Evolutionary conservation across 129 eudicot genomes (phyloP), one percentile per base, ranked within the genome.

Genomic region (Flaveria ramosissima): DNA sequence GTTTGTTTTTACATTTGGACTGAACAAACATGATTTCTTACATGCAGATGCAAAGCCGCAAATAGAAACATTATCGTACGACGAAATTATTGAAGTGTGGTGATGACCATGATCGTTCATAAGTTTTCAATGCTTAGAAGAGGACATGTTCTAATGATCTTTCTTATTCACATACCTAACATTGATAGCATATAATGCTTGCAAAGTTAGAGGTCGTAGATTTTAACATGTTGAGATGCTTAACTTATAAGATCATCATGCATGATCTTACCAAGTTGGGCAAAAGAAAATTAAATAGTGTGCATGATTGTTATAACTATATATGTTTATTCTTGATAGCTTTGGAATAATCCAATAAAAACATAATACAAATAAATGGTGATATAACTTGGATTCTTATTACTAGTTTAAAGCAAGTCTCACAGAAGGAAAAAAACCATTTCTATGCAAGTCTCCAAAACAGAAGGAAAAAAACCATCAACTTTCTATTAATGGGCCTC

Each of bases 1-100:
- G 20, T 42, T 47, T 61, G 43, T 20, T 53, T 71, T 48, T 71
- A 48, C 17, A 15, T 45, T 36, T 20, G 41, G 43, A 48, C 24
- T 5, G 20, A 30, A 78, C 7, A 9, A 78, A 71, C 72, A 72
- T 71, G 72, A 6, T 68, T 60, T 42, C 2, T 53, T 11, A 42
- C 2, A 66, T 51, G 43, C n/a, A 20, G 26, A 69, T 42, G 11
- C 60, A 61, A 70, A 27, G 27, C 7, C 14, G 39, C 13, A 52
- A 41, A 43, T n/a, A 23, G 13, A 11, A 66, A 21, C 11, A 60
- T 59, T 73, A 9, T 14, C 57, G 16, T 4, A 17, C 59, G 56
- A 3, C 7, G 9, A 0, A 26, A 36, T 42, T 32, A 19, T 9
- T 41, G 23, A 39, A 52, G 12, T 5, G 42, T 14, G 17, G 9